Evolutionary conservation across 2,329 filamentous ascomycete genomes (phyloP).

Genomic region (Fusarium duplospermum): DNA sequence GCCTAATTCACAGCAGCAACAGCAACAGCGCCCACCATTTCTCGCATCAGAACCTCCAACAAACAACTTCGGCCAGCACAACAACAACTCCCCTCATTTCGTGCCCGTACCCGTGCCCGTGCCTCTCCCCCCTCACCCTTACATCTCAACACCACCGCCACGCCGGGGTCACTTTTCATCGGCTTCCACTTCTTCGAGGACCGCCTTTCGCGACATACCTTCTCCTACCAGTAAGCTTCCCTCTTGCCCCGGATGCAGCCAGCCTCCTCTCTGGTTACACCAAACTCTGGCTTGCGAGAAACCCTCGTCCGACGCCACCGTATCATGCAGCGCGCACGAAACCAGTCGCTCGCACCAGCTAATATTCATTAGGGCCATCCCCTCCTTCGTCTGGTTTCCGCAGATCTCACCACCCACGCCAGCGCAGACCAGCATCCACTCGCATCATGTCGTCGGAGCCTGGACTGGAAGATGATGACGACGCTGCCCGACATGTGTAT

Average conservation of each 20-base stretch:
- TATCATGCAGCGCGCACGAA: background rate
- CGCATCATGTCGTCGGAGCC: slow-evolving; percentile 42
- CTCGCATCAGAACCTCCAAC: slow-evolving; percentile 27
- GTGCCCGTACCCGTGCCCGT: slow-evolving; percentile 23
- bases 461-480: slow-evolving; percentile 37
- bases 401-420: slow-evolving; percentile 41
- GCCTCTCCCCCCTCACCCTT: slow-evolving; percentile 31
- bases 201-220: slow-evolving; percentile 27
- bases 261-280: background rate
- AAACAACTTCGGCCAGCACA: slow-evolving; percentile 35
- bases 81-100: slow-evolving; percentile 24
- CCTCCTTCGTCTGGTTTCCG: slow-evolving; percentile 42
- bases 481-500: slow-evolving; percentile 18
- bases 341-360: slow-evolving; percentile 2
- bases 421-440: slow-evolving; percentile 40
- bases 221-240: slow-evolving; percentile 40
- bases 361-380: slow-evolving; percentile 34
- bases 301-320: background rate
- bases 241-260: background rate
- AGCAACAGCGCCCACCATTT: slow-evolving; percentile 22
- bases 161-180: slow-evolving; percentile 31
- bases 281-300: slow-evolving; percentile 10
- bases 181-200: slow-evolving; percentile 29
- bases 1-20: slow-evolving; percentile 30
- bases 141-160: slow-evolving; percentile 22